Evolutionary conservation across 2,329 filamentous ascomycete species (phyloP).

Genomic region (Elsinoe australis): DNA sequence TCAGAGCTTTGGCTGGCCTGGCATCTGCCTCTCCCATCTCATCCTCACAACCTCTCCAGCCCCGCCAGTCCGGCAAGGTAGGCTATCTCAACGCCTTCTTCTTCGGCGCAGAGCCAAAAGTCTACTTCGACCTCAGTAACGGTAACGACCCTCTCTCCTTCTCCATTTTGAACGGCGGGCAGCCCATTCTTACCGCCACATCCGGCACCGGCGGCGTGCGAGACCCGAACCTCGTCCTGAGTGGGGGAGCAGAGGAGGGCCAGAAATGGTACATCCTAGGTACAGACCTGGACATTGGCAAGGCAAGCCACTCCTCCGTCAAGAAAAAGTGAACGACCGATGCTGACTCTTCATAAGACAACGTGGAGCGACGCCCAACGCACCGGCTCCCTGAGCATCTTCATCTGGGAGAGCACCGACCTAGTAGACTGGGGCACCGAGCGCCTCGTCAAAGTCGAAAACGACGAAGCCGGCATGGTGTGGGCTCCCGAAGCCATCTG

Average conservation of each 20-base stretch:
- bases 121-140: slow-evolving; percentile 38
- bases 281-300: slow-evolving; percentile 47
- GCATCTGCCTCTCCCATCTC: background rate
- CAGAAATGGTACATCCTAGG: slow-evolving; percentile 51
- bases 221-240: slow-evolving; percentile 45
- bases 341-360: slow-evolving; percentile 32
- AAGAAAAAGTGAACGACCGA: slow-evolving; percentile 25
- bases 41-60: background rate
- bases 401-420: slow-evolving; percentile 50
- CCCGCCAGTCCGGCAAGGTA: background rate
- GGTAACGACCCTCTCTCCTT: slow-evolving; percentile 46
- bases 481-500: slow-evolving; percentile 52
- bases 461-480: slow-evolving; percentile 50
- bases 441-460: slow-evolving; percentile 45
- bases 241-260: slow-evolving; percentile 41
- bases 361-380: slow-evolving; percentile 48
- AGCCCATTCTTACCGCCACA: slow-evolving; percentile 43
- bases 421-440: slow-evolving; percentile 45
- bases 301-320: background rate
- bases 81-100: slow-evolving; percentile 12
- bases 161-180: slow-evolving; percentile 43
- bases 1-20: background rate
- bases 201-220: slow-evolving; percentile 47
- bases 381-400: slow-evolving; percentile 46
- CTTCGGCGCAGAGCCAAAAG: slow-evolving; percentile 15